These are phyloP conservation scores for Backusella luteola DNA, from an alignment of 192 early-diverging fungal genomes.

Conservation along the genomic window DNA sequence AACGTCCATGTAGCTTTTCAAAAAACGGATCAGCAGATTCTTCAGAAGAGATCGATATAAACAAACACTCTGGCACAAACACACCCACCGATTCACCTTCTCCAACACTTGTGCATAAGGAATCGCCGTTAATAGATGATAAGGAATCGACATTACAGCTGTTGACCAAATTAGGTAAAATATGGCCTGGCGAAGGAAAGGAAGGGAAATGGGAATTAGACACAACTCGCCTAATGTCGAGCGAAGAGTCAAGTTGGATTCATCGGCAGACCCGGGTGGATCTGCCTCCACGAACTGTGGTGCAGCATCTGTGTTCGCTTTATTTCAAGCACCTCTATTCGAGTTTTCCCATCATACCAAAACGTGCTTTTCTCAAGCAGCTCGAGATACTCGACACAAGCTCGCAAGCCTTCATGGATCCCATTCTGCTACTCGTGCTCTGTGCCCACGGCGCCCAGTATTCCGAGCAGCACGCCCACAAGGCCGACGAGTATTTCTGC, in stretches of 20 bases:
- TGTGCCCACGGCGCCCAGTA: slow-evolving; percentile 33
- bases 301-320: slow-evolving; percentile 19
- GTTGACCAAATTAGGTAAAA: neutral
- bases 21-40: slow-evolving; percentile 21
- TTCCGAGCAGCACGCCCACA: neutral
- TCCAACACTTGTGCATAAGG: neutral
- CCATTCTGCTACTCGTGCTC: slow-evolving; percentile 28
- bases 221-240: neutral
- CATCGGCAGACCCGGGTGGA: neutral
- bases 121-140: neutral
- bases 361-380: slow-evolving; percentile 25
- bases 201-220: slow-evolving; percentile 14
- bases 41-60: neutral
- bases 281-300: slow-evolving; percentile 22
- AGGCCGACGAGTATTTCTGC: slow-evolving; percentile 22
- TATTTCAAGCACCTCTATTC: slow-evolving; percentile 30
- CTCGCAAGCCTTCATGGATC: slow-evolving; percentile 17
- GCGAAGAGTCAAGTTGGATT: neutral
- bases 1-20: slow-evolving; percentile 36
- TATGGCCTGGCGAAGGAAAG: slow-evolving; percentile 11
- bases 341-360: slow-evolving; percentile 31
- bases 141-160: neutral
- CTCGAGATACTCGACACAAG: neutral
- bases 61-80: neutral
- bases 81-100: neutral